These are phyloP conservation scores for Fusarium nanum DNA, from an alignment of 2,329 filamentous ascomycete species.

Conservation along the genomic window DNA sequence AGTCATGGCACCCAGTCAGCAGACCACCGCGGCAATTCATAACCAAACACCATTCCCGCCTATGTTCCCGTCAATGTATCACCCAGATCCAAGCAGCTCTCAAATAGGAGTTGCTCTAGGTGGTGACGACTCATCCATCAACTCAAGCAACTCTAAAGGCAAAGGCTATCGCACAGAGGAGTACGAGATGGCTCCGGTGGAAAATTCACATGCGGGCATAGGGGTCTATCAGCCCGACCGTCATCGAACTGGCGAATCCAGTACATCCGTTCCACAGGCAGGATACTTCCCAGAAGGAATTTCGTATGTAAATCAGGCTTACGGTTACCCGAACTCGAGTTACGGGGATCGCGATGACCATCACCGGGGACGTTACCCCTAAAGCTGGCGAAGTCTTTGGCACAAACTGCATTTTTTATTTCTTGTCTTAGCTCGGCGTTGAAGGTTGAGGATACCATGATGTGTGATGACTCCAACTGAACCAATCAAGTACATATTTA, in stretches of 20 bases:
- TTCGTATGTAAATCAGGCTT: not conserved
- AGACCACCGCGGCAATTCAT: not conserved
- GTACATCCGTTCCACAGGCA: not conserved
- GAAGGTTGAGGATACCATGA: conserved; percentile 24
- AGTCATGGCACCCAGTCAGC: not conserved
- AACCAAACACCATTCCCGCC: not conserved
- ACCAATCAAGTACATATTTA: not conserved
- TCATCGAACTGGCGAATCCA: conserved; percentile 6
- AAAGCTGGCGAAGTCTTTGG: not conserved
- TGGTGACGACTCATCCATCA: conserved; percentile 5
- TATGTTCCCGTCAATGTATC: conserved; percentile 8
- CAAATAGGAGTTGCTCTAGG: conserved; percentile 9
- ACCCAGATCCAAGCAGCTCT: conserved; percentile 1
- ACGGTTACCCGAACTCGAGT: not conserved
- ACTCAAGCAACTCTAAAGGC: conserved; percentile 1
- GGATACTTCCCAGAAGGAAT: not conserved
- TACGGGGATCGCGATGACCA: conserved; percentile 15
- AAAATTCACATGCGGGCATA: not conserved
- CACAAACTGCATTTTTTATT: not conserved
- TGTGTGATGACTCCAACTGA: conserved; percentile 10
- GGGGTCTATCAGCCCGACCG: not conserved
- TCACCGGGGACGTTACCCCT: conserved; percentile 1
- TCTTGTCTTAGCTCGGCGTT: conserved; percentile 27
- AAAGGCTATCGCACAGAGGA: not conserved
- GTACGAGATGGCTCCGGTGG: conserved; percentile 11